These are phyloP conservation scores for Obba rivulosa DNA, from an alignment of 768 basidiomycete genomes.

Conservation along the genomic window DNA sequence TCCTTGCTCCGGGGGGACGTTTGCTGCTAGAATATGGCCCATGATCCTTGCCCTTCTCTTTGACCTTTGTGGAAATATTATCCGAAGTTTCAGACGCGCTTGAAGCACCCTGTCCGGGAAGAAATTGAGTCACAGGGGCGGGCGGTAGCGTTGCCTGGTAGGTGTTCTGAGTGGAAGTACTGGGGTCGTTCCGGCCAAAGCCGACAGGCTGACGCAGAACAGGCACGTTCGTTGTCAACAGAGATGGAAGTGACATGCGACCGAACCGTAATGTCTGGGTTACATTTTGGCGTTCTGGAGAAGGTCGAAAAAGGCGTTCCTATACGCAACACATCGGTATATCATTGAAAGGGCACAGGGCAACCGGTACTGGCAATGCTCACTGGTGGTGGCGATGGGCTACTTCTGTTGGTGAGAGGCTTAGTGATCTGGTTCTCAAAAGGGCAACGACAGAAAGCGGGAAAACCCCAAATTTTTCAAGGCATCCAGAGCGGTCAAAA, in stretches of 20 bases:
- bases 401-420: background rate
- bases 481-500: too few relatives aligned
- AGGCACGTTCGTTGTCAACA: background rate
- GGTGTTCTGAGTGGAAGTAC: background rate
- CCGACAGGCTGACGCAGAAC: constrained; percentile 17
- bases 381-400: background rate
- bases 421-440: too few relatives aligned
- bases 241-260: too few relatives aligned
- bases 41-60: constrained; percentile 5
- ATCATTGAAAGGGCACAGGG: too few relatives aligned
- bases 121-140: background rate
- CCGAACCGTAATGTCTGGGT: too few relatives aligned
- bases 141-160: constrained; percentile 5
- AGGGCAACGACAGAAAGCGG: too few relatives aligned
- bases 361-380: background rate
- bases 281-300: too few relatives aligned
- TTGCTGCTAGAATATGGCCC: too few relatives aligned
- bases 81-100: background rate
- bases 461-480: too few relatives aligned
- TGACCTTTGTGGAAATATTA: constrained; percentile 9
- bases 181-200: constrained; percentile 3
- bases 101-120: constrained; percentile 1
- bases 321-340: too few relatives aligned
- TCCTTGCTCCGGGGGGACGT: constrained; percentile 2
- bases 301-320: too few relatives aligned